Evolutionary conservation across 192 early-diverging fungal genomes (phyloP).

Genomic region (Backusella liffmaniae): DNA sequence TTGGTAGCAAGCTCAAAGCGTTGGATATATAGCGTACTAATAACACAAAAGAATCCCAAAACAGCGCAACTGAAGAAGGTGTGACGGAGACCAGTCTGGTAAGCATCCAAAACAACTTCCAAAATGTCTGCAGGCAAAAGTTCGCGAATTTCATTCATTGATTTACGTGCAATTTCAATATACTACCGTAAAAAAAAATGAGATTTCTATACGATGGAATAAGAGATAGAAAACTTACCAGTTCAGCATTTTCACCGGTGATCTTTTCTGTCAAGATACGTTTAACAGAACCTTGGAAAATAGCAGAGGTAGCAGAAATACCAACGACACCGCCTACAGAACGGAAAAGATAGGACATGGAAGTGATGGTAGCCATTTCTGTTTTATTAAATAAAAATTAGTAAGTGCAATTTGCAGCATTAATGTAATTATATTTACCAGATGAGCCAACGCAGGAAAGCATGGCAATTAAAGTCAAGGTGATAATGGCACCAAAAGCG

Average conservation of each 20-base stretch:
- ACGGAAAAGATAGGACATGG: conserved; percentile 50
- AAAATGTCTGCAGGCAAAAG: conserved; percentile 21
- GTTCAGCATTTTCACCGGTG: conserved; percentile 27
- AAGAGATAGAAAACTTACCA: conserved; percentile 15
- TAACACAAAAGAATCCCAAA: conserved; percentile 10
- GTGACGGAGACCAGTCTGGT: conserved; percentile 15
- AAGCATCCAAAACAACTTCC: conserved; percentile 21
- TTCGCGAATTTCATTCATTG: conserved; percentile 23
- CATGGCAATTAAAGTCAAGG: conserved; percentile 48
- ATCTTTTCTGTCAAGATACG: conserved; percentile 23
- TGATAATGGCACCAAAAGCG: conserved; percentile 54
- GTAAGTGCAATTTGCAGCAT: conserved; percentile 38
- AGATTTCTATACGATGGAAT: background rate
- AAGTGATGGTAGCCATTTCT: conserved; percentile 55
- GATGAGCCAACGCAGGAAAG: conserved; percentile 49
- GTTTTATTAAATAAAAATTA: conserved; percentile 46
- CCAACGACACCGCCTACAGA: conserved; percentile 58
- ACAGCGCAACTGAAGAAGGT: conserved; percentile 12
- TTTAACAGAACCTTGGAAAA: conserved; percentile 42
- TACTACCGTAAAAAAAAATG: background rate
- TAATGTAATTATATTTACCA: conserved; percentile 43
- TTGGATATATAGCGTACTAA: conserved; percentile 23
- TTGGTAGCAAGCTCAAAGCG: conserved; percentile 19
- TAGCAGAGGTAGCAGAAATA: conserved; percentile 48
- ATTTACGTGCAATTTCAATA: conserved; percentile 38